Base-by-base conservation (phyloP, 805 yeast genomes). In the Schwanniomyces occidentalis region DNA sequence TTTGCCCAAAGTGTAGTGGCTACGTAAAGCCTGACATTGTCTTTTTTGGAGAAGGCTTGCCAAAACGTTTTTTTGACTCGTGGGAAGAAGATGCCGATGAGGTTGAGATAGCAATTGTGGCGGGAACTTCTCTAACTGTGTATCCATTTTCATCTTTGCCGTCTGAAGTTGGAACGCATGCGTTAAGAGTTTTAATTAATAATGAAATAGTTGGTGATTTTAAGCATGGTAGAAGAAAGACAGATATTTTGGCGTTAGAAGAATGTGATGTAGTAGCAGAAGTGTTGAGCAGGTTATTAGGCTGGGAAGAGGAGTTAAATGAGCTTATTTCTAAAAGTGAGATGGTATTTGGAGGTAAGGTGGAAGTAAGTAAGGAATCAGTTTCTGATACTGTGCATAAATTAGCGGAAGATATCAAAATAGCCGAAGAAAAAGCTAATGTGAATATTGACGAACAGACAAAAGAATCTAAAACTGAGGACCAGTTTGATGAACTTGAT, bases 11-110 rank as follows among this genome's bases (percentile, higher is more conserved):
- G 12, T 91, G 98, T 51, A 54, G 64, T 4, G 95, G 96, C 0
- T 72, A 78, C 19, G 86, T 93, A 17, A 91, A 91, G 53, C 99
- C 98, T 0, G 91, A 86, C 51, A 93, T 91, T 46, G 96, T 89
- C 1, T 91, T 91, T 51, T 93, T 89, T 63, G 98, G 98, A 3
- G 99, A 91, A 56, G 75, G 81, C 2, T 67, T 91, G 17, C 98
- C 98, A 0, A 49, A 48, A 1, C 63, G 66, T 36, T 86, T 89
- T 50, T 90, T 85, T 57, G 75, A 76, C 2, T 48, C 58, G 8
- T 81, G 93, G 85, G 91, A 83, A 3, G 64, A 66, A 14, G 77
- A 75, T 40, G 53, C 51, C 8, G 73, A 65, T 2, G 65, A 69
- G 2, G 69, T 80, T 16, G 88, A 82, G 46, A 55, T 90, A 17